These are phyloP conservation scores for Hibiscus mutabilis DNA, from an alignment of 345 rosid genomes.

Conservation along the genomic window DNA sequence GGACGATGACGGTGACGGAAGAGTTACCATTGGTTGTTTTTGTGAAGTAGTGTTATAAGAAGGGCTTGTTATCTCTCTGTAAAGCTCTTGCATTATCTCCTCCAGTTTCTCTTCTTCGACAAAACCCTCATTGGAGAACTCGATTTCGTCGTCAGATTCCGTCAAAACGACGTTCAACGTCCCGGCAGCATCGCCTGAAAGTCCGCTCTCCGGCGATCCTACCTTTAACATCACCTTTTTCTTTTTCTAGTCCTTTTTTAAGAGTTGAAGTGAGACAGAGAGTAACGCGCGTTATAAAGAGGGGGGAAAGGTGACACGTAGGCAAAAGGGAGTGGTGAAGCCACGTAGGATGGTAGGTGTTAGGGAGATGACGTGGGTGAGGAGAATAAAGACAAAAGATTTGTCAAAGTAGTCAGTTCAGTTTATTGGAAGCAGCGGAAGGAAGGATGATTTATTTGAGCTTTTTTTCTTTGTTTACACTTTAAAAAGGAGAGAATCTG, in stretches of 20 bases:
- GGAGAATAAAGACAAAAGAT: not conserved
- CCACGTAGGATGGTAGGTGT: conserved; percentile 22
- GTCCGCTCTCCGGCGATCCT: conserved; percentile 4
- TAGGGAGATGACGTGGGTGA: conserved; percentile 16
- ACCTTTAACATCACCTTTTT: not conserved
- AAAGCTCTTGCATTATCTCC: conserved; percentile 39
- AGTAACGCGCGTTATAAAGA: not conserved
- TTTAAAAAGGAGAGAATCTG: not conserved
- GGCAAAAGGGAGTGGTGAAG: conserved; percentile 4
- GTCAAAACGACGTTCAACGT: conserved; percentile 15
- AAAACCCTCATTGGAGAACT: conserved; percentile 20
- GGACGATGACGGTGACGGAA: not conserved
- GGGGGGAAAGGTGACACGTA: conserved; percentile 11
- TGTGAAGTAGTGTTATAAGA: not conserved
- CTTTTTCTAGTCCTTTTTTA: not conserved
- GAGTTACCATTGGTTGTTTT: not conserved
- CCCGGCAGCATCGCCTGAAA: not conserved
- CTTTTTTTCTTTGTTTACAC: not conserved
- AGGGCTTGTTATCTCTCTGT: conserved; percentile 30
- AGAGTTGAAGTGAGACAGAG: not conserved
- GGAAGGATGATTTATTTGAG: not conserved
- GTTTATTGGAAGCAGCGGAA: not conserved
- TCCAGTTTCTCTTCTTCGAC: conserved; percentile 36
- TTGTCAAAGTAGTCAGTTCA: conserved; percentile 9
- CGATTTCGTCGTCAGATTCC: conserved; percentile 24